These are phyloP conservation scores for Astrothelium subdiscretum DNA, from an alignment of 495 filamentous ascomycete genomes.

Conservation along the genomic window DNA sequence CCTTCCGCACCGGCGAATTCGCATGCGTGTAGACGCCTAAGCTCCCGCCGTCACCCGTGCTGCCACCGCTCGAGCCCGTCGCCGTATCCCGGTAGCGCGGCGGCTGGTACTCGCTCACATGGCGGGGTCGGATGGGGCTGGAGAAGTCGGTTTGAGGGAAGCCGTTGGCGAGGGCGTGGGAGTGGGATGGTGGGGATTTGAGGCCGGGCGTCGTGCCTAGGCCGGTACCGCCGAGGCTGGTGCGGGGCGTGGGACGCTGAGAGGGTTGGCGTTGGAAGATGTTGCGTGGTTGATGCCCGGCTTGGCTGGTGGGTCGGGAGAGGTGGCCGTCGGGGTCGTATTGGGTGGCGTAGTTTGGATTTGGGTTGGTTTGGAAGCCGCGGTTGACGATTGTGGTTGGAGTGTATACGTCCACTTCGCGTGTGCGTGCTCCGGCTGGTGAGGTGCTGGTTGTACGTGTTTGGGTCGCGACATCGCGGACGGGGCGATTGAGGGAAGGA, in stretches of 20 bases:
- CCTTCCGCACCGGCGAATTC: constrained; percentile 71
- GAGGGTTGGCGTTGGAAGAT: background rate
- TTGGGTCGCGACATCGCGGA: constrained; percentile 77
- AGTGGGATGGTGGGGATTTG: constrained; percentile 5
- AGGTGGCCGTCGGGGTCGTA: constrained; percentile 54
- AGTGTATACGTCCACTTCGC: constrained; percentile 55
- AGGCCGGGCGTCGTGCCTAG: background rate
- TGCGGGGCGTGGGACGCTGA: background rate
- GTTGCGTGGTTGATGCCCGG: background rate
- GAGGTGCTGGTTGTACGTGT: constrained; percentile 21
- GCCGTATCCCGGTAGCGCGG: background rate
- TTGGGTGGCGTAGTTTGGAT: constrained; percentile 73
- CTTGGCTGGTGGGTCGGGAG: constrained; percentile 14
- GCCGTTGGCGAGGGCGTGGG: constrained; percentile 7
- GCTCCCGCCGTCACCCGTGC: constrained; percentile 59
- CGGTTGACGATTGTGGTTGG: constrained; percentile 68
- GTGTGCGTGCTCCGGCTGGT: constrained; percentile 21
- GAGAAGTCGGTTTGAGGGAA: constrained; percentile 8
- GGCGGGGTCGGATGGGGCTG: background rate
- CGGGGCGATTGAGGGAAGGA: constrained; percentile 67
- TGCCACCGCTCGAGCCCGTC: background rate
- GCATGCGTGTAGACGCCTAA: constrained; percentile 69
- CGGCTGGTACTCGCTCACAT: background rate
- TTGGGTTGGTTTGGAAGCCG: constrained; percentile 76
- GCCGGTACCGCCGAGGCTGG: background rate